Percentiles rank a stretch among this genome's conserved stretches.
phyloP scores from a whole-genome alignment of 2,329 filamentous ascomycete genomes.

The Macrophomina phaseolina region DNA sequence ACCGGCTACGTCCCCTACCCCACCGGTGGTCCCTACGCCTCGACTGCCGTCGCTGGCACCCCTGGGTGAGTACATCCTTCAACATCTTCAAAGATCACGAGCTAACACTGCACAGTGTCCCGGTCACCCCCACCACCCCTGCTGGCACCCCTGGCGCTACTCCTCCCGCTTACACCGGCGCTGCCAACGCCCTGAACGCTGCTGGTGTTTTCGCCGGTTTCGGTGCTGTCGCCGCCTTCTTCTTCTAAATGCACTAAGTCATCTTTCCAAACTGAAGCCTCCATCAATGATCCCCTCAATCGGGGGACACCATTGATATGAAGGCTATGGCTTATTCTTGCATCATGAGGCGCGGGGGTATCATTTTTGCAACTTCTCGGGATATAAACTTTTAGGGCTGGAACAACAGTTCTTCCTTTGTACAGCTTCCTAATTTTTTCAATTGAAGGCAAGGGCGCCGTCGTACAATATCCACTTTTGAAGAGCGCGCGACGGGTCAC shows the following conservation, averaged over 20 bases:
- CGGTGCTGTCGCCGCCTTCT: conserved; percentile 50
- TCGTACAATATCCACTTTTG: conserved; percentile 21
- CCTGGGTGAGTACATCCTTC: conserved; percentile 36
- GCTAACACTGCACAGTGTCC: conserved; percentile 34
- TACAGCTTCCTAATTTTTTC: conserved; percentile 25
- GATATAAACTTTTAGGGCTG: conserved; percentile 22
- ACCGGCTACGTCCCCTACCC: conserved; percentile 57
- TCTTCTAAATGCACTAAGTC: conserved; percentile 46
- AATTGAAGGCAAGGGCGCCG: conserved; percentile 10
- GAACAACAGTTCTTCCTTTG: conserved; percentile 15
- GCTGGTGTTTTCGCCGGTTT: conserved; percentile 47
- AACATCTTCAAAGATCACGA: neutral
- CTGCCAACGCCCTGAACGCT: conserved; percentile 44
- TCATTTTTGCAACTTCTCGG: conserved; percentile 24
- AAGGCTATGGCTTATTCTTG: conserved; percentile 26
- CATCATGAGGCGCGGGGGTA: conserved; percentile 23
- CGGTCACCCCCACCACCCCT: conserved; percentile 38
- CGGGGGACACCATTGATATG: conserved; percentile 19
- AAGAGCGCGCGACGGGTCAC: conserved; percentile 20
- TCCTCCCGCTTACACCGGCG: conserved; percentile 44
- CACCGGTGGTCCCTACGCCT: conserved; percentile 23
- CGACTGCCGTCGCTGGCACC: conserved; percentile 36
- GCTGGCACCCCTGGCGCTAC: conserved; percentile 23
- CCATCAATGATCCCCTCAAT: conserved; percentile 12
- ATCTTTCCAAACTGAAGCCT: conserved; percentile 33